Evolutionary conservation across 345 rosid genomes (phyloP).

Genomic region (Gossypioides kirkii): DNA sequence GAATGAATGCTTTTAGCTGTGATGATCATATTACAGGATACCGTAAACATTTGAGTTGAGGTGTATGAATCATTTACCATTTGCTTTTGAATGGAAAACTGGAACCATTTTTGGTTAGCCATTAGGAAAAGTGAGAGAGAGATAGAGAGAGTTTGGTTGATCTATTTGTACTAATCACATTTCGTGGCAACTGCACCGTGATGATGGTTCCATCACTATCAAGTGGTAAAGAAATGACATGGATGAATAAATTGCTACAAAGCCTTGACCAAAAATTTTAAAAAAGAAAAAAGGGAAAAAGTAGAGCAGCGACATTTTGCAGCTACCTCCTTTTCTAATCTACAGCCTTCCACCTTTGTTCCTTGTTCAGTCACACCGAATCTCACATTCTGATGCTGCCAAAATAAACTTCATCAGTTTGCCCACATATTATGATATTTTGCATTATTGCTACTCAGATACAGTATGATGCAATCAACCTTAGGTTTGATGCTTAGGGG

Average conservation of each 20-base stretch:
- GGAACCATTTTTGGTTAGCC: no score
- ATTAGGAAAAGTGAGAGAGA: no score
- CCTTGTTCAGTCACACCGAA: slow-evolving; percentile 6
- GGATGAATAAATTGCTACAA: slow-evolving; percentile 53
- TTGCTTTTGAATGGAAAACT: no score
- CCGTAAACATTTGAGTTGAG: no score
- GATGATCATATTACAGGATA: no score
- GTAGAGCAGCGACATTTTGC: slow-evolving; percentile 30
- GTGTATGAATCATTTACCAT: no score
- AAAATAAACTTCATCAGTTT: neutral
- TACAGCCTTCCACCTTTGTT: slow-evolving; percentile 28
- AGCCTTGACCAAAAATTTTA: slow-evolving; percentile 15
- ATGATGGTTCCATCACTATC: neutral
- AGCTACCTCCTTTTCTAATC: slow-evolving; percentile 27
- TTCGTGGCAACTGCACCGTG: neutral
- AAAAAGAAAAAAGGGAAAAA: neutral
- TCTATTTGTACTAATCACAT: slow-evolving; percentile 6
- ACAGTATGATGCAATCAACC: no score
- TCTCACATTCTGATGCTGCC: slow-evolving; percentile 18
- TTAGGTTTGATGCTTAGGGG: no score
- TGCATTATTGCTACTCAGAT: neutral
- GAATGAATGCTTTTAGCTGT: no score
- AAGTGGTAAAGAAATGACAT: neutral
- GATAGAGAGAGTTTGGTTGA: neutral
- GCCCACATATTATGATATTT: no score